Base-by-base conservation (phyloP, 768 basidiomycete species). In the Mycena rosella region DNA sequence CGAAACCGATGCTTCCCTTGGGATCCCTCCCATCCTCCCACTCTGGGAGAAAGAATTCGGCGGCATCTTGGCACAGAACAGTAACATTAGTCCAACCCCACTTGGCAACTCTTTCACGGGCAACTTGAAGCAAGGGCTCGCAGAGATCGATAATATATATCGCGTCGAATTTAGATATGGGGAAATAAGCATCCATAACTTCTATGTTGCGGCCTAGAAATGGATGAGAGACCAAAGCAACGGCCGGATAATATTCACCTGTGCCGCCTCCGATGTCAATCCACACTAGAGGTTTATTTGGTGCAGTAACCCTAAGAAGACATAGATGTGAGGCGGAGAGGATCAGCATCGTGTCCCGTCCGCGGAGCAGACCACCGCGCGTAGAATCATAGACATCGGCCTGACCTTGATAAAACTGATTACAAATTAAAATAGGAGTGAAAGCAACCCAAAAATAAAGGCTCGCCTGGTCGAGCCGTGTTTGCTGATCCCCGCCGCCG, bases 281-380 rank as follows among this genome's bases (percentile, higher is more conserved):
- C 59, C 59, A 60, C 11, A 60, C 36, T 1, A 49, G 59, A 17
- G 17, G 59, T 17, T 20, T 13, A 0, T 79, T 76, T 0, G 84
- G 81, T 8, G 81, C 70, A 27, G 73, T 74, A 38, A 74, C 76
- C 6, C 81, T 81, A 51, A 91, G 80, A 3, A 83, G 78, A 34
- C 81, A 81, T 10, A 93, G 78, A 70, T 93, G 91, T 36, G 85
- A 84, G 0, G 90, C 89, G 5, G 86, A 85, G n/a, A 93, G 81
- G 59, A 82, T 36, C 3, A 60, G 47, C 59, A 60, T 84, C 32
- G 52, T 34, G 34, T 53, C 13, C 7, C 51, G 51, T 6, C 51
- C 51, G 18, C 17, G 30, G 30, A 18, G 20, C 6, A 32, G 32
- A 20, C 17, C 29, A 36, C 20, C 32, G 1, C 51, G 51, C 6